Conservation (phyloP, 2,329 filamentous ascomycete genomes). For the Neopestalotiopsis clavispora region DNA sequence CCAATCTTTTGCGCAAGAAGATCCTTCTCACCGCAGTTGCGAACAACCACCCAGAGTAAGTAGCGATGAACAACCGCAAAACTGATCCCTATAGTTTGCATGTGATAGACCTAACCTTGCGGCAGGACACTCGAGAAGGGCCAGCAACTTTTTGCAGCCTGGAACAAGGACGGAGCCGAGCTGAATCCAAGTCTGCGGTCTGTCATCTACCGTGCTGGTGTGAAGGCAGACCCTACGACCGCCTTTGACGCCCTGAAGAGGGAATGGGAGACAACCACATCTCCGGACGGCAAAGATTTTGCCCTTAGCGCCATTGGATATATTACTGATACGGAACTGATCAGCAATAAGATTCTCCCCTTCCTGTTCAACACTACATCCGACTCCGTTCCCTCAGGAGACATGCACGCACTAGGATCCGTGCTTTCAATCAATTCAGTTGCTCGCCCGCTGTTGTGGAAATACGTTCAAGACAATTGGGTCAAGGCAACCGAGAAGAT, state of each 20-base stretch:
- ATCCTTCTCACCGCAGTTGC: constrained; percentile 77
- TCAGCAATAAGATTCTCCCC: constrained; percentile 68
- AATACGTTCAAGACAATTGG: constrained; percentile 87
- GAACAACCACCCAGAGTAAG: constrained; percentile 76
- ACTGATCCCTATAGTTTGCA: neutral
- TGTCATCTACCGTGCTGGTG: constrained; percentile 79
- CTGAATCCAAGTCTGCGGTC: constrained; percentile 83
- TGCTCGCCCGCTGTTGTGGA: constrained; percentile 79
- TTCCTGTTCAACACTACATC: constrained; percentile 77
- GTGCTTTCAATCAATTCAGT: constrained; percentile 75
- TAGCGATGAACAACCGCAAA: constrained; percentile 20
- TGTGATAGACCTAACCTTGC: neutral
- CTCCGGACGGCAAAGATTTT: constrained; percentile 91
- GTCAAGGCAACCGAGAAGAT: constrained; percentile 72
- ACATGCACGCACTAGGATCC: constrained; percentile 82
- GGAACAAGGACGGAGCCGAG: constrained; percentile 68
- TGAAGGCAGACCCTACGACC: constrained; percentile 71
- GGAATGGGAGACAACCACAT: constrained; percentile 81
- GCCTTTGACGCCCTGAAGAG: constrained; percentile 78
- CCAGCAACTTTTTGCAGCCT: constrained; percentile 79
- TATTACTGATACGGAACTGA: constrained; percentile 70
- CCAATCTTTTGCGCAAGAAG: constrained; percentile 80
- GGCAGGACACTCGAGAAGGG: constrained; percentile 73
- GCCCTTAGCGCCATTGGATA: constrained; percentile 78
- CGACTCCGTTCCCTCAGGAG: constrained; percentile 78